These are phyloP conservation scores for Amylocarpus encephaloides DNA, from an alignment of 2,329 filamentous ascomycete species.

Conservation along the genomic window DNA sequence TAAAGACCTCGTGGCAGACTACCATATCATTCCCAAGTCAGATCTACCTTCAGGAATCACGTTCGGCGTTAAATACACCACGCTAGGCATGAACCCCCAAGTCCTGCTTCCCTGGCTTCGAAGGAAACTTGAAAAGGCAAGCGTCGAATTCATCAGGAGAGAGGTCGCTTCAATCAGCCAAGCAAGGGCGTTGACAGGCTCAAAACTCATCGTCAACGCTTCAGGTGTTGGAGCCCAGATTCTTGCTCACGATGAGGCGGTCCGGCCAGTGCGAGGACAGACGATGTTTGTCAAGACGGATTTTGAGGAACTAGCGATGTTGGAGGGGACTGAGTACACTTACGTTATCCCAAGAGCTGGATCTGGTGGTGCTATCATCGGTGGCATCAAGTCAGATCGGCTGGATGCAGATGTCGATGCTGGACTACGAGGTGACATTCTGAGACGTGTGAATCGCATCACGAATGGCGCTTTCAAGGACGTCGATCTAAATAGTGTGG, in stretches of 20 bases:
- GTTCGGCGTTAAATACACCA: constrained; percentile 20
- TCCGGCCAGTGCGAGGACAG: constrained; percentile 21
- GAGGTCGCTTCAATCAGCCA: constrained; percentile 14
- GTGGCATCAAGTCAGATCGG: constrained; percentile 24
- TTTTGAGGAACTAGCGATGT: constrained; percentile 19
- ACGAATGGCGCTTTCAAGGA: constrained; percentile 21
- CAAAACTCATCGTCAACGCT: constrained; percentile 22
- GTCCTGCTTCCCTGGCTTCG: constrained; percentile 22
- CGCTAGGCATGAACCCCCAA: constrained; percentile 23
- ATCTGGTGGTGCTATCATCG: constrained; percentile 24
- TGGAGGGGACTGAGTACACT: constrained; percentile 24
- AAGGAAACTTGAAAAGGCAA: constrained; percentile 10
- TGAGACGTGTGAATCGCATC: constrained; percentile 23
- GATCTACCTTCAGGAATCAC: constrained; percentile 15
- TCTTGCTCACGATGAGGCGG: constrained; percentile 16
- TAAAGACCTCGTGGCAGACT: constrained; percentile 20
- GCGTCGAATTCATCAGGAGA: constrained; percentile 20
- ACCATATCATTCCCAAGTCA: constrained; percentile 7
- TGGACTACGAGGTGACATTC: constrained; percentile 20
- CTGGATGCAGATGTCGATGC: constrained; percentile 22
- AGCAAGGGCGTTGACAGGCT: constrained; percentile 7
- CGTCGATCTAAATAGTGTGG: constrained; percentile 12
- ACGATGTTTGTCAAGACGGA: constrained; percentile 25
- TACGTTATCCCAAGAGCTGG: constrained; percentile 23
- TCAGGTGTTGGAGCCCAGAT: constrained; percentile 20